Base-by-base conservation (phyloP, 305 asterid species). In the Rubia peregrina region DNA sequence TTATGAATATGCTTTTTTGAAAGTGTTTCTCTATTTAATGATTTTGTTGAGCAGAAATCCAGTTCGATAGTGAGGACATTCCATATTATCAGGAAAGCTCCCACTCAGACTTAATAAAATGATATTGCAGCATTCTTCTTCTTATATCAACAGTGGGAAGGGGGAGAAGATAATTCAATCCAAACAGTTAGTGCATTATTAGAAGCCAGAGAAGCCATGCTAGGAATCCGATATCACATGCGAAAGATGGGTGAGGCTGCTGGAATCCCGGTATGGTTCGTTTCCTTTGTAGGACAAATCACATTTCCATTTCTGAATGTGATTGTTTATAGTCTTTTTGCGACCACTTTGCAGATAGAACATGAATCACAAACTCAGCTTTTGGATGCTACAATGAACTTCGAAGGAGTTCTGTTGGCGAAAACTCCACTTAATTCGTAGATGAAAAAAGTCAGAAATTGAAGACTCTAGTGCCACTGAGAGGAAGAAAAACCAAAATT, bases 241-340 rank as follows among this genome's bases (percentile, higher is more conserved):
- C 86, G 88, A 73, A 84, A 68, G 78, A 94, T 94, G 97, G 99
- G 98, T 9, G 89, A 87, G 81, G 96, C 96, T 74, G 96, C 97
- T 13, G 93, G 98, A 75, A 88, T 94, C 67, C 96, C 98, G 19
- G 98, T 92, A 81, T 4, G 90, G 3, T 87, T 72, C 77, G 66
- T 81, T 71, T 66, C 65, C 51, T 53, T 17, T 61, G 55, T 70
- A 7, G 73, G 40, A 43, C 19, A 49, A 72, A 55, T 75, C 59
- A 40, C 73, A 70, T 57, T 41, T 7, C 2, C 26, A 17, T 8
- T 19, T 26, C 69, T 61, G 62, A 68, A 21, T 44, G 64, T 55
- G 0, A 53, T 44, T 62, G 22, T 56, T 9, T 26, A 26, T 71
- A 41, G 2, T 57, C 55, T 60, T 33, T 68, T 63, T 77, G 7